Percentiles rank a stretch among this genome's conserved stretches.
Conservation (phyloP, 2,329 filamentous ascomycete species). For the Ophiostoma ulmi region DNA sequence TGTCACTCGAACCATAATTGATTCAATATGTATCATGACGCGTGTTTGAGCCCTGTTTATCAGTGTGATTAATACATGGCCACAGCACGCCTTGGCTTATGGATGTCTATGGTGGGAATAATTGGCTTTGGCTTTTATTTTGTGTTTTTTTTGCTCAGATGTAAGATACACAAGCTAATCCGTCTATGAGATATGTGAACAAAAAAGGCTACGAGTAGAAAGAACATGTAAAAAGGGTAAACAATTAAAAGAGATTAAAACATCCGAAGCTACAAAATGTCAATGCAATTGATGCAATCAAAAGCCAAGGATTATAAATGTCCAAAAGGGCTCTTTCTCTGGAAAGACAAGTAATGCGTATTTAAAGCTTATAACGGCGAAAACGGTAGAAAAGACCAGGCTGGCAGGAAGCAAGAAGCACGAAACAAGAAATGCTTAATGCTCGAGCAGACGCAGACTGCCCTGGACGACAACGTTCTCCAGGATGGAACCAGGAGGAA, state of each 20-base stretch:
- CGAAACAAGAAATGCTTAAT: slow-evolving; percentile 40
- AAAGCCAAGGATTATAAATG: background rate
- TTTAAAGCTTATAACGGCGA: background rate
- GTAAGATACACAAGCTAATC: slow-evolving; percentile 2
- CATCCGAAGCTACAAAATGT: slow-evolving; percentile 15
- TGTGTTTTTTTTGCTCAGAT: slow-evolving; percentile 8
- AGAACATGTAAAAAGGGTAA: slow-evolving; percentile 3
- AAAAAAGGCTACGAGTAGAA: background rate
- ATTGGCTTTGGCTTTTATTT: slow-evolving; percentile 6
- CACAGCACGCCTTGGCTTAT: no score
- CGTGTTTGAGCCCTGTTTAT: no score
- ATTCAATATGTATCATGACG: no score
- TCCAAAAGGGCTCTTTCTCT: background rate
- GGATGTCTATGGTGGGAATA: background rate
- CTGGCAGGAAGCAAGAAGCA: slow-evolving; percentile 2
- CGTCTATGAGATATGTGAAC: slow-evolving; percentile 12
- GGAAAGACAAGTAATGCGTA: slow-evolving; percentile 10
- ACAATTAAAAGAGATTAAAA: slow-evolving; percentile 10
- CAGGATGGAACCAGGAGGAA: slow-evolving; percentile 91
- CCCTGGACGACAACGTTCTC: slow-evolving; percentile 99
- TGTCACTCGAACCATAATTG: background rate
- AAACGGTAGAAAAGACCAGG: background rate
- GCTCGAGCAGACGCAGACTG: slow-evolving; percentile 71
- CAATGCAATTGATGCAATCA: background rate
- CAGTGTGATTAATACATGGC: no score